Percentiles rank a stretch among this genome's conserved stretches.
These are phyloP conservation scores for Coniochaeta sp. DNA, from an alignment of 2,329 filamentous ascomycete genomes.

Conservation along the genomic window DNA sequence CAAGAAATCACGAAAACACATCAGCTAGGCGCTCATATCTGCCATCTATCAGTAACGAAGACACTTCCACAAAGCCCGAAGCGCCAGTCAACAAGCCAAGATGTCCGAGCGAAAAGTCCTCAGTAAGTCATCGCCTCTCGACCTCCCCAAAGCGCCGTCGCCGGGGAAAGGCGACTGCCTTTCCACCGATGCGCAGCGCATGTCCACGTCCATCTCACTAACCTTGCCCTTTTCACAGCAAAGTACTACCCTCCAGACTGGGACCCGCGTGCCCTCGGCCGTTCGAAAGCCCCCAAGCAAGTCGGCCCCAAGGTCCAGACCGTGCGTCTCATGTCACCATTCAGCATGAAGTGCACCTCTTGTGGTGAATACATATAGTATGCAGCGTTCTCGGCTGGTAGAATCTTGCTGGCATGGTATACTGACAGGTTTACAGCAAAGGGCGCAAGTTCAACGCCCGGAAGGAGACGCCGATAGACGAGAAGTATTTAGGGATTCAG, in stretches of 20 bases:
- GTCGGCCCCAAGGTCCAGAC: slow-evolving; percentile 75
- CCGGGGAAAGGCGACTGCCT: neutral
- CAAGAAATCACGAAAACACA: neutral
- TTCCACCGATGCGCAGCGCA: neutral
- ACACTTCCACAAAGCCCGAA: neutral
- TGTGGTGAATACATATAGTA: slow-evolving; percentile 63
- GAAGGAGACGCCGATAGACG: slow-evolving; percentile 82
- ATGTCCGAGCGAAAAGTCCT: slow-evolving; percentile 39
- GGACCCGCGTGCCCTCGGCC: slow-evolving; percentile 74
- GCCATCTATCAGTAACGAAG: neutral
- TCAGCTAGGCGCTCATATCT: neutral
- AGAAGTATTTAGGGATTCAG: slow-evolving; percentile 82
- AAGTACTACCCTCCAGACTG: slow-evolving; percentile 63
- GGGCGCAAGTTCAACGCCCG: slow-evolving; percentile 92
- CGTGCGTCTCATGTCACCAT: slow-evolving; percentile 86
- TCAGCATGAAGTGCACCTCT: slow-evolving; percentile 52
- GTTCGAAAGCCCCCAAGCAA: slow-evolving; percentile 61
- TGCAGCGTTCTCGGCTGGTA: no score
- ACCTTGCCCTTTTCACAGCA: slow-evolving; percentile 2
- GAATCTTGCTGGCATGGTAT: neutral
- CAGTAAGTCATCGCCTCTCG: slow-evolving; percentile 5
- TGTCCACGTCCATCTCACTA: neutral
- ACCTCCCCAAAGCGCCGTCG: neutral
- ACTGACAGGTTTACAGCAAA: slow-evolving; percentile 30
- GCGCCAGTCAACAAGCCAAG: slow-evolving; percentile 6